Evolutionary conservation across 768 basidiomycete genomes (phyloP).

Genomic region (Holtermannia corniformis): DNA sequence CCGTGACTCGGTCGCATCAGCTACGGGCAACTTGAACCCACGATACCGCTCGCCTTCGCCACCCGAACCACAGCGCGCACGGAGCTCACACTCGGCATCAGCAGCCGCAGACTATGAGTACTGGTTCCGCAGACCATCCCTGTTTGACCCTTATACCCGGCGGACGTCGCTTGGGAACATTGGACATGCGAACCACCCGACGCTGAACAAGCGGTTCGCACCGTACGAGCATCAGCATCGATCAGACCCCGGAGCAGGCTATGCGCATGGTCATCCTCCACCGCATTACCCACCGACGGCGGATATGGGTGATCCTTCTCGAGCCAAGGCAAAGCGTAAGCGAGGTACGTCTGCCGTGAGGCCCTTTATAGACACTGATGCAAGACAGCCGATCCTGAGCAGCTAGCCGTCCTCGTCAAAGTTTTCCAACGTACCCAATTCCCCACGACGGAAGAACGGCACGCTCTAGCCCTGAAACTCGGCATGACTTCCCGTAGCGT

Average conservation of each 20-base stretch:
- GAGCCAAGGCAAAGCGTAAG: background rate
- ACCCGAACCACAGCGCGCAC: background rate
- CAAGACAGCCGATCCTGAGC: slow-evolving; percentile 21
- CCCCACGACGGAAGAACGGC: slow-evolving; percentile 25
- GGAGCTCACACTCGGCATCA: background rate
- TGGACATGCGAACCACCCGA: background rate
- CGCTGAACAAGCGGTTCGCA: background rate
- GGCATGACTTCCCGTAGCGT: slow-evolving; percentile 31
- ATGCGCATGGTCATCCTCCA: no score
- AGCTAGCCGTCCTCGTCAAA: slow-evolving; percentile 14
- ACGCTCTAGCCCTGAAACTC: slow-evolving; percentile 15
- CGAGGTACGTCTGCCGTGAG: background rate
- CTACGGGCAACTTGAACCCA: background rate
- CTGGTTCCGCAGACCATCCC: background rate
- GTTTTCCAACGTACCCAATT: slow-evolving; percentile 20
- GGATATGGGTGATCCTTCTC: background rate
- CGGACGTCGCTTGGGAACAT: background rate
- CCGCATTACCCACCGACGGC: no score
- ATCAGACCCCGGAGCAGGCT: no score
- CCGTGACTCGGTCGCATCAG: no score
- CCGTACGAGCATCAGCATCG: background rate
- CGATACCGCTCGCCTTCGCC: background rate
- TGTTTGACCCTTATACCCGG: background rate
- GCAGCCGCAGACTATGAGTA: background rate
- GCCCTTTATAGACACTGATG: background rate